phyloP scores from a whole-genome alignment of 2,329 filamentous ascomycete species.

The Chrysosporium queenslandicum region DNA sequence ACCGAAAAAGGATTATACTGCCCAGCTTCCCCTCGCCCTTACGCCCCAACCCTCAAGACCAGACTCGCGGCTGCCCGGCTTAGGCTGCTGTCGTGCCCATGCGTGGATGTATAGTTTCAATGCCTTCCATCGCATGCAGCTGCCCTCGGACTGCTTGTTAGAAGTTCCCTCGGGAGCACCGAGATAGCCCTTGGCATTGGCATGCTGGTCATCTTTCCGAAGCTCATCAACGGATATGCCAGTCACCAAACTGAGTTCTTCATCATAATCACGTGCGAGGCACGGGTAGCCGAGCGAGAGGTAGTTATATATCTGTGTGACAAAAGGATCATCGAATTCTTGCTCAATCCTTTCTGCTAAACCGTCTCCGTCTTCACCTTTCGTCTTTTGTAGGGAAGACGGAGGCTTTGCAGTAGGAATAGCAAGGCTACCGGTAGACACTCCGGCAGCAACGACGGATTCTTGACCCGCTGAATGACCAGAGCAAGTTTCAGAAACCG shows the following conservation, averaged over 20 bases:
- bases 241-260: conserved; percentile 74
- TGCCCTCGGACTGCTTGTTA: conserved; percentile 29
- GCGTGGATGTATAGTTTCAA: conserved; percentile 73
- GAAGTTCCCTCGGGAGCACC: conserved; percentile 32
- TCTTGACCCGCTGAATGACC: neutral
- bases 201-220: conserved; percentile 56
- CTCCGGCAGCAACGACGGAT: neutral
- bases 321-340: conserved; percentile 74
- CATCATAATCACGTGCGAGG: conserved; percentile 70
- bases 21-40: conserved; percentile 56
- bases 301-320: conserved; percentile 97
- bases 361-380: neutral
- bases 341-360: conserved; percentile 34
- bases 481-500: neutral
- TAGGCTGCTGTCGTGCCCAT: conserved; percentile 81
- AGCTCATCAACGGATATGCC: conserved; percentile 59
- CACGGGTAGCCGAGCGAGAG: conserved; percentile 85
- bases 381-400: neutral
- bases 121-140: conserved; percentile 71
- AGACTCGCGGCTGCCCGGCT: conserved; percentile 48
- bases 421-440: neutral
- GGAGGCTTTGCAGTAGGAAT: neutral
- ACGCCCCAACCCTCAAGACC: conserved; percentile 58
- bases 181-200: conserved; percentile 64
- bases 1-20: conserved; percentile 40